phyloP scores from a whole-genome alignment of 2,329 filamentous ascomycete species.

The Fusarium hainanense region DNA sequence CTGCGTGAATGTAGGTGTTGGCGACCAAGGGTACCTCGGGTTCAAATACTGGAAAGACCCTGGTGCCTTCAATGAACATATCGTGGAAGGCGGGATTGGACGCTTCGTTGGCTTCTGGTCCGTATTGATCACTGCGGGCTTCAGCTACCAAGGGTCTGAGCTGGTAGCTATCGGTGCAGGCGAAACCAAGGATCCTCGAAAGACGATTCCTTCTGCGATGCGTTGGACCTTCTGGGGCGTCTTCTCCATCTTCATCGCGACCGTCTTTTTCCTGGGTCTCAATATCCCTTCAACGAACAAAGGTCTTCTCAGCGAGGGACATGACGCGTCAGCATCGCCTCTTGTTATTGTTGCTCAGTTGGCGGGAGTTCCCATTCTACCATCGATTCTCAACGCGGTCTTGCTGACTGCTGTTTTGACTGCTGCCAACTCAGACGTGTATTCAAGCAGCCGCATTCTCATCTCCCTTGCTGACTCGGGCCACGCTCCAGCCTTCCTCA shows the following conservation, averaged over 20 bases:
- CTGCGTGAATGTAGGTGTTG: conserved; percentile 64
- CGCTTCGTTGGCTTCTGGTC: conserved; percentile 70
- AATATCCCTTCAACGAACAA: conserved; percentile 52
- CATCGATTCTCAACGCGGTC: conserved; percentile 74
- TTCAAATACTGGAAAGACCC: conserved; percentile 55
- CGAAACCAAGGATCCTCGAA: conserved; percentile 49
- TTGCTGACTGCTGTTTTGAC: conserved; percentile 74
- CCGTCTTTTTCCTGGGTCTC: conserved; percentile 19
- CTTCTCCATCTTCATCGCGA: conserved; percentile 26
- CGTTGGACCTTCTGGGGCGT: conserved; percentile 45
- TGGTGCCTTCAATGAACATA: conserved; percentile 62
- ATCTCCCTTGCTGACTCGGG: conserved; percentile 74
- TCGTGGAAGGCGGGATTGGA: conserved; percentile 59
- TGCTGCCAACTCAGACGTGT: conserved; percentile 70
- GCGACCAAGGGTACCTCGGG: conserved; percentile 58
- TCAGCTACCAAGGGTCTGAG: conserved; percentile 50
- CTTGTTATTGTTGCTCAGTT: conserved; percentile 75
- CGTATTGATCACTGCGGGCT: conserved; percentile 65
- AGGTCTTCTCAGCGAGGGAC: conserved; percentile 63
- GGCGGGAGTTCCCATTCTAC: conserved; percentile 70
- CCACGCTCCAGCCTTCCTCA: conserved; percentile 72
- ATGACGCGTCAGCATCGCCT: conserved; percentile 65
- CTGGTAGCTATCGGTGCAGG: conserved; percentile 47
- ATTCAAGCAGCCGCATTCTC: conserved; percentile 75
- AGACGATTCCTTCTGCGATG: conserved; percentile 48